Evolutionary conservation across 345 rosid genomes (phyloP), one percentile per base, ranked within the genome.

Genomic region (Sonneratia caseolaris): DNA sequence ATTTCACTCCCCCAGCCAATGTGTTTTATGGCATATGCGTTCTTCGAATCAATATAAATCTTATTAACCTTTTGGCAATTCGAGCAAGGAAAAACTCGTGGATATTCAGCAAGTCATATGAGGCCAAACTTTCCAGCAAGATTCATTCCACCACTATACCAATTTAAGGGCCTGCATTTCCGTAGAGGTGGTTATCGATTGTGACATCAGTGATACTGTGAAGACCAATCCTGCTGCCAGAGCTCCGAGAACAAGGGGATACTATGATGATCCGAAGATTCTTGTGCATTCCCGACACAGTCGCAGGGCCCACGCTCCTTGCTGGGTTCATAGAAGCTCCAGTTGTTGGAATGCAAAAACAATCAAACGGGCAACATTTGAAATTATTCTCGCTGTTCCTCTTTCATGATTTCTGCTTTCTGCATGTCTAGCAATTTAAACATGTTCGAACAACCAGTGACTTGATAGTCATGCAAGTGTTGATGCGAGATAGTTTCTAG

Each of bases 251-350:
- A 78, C 73, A 27, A 2, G 87, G 91, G 42, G 89, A 71, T 49
- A 75, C 68, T 13, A 83, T 68, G 56, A 15, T 85, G 22, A 85
- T 82, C 87, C 87, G 79, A 4, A 82, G 78, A 68, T 82, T 82
- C 73, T 82, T 78, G 71, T 83, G 79, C 53, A 73, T 76, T 19
- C 86, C 82, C 0, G 80, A 59, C 47, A 72, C 88, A 40, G 83
- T 72, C 0, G 87, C 85, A 19, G 84, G 89, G 53, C 87, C 89
- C 70, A 87, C 16, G 68, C 87, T 87, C 72, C 89, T 82, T 1
- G 79, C 87, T 4, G 87, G 89, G 69, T 87, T 85, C 88, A 85
- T 83, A 1, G 87, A 87, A 68, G 91, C 87, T 45, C 87, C 85
- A 0, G 86, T 87, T 24, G 83, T 82, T 15, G 89, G 86, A 73